Evolutionary conservation across 2,329 filamentous ascomycete genomes (phyloP).

Genomic region (Tolypocladium pustulatum): DNA sequence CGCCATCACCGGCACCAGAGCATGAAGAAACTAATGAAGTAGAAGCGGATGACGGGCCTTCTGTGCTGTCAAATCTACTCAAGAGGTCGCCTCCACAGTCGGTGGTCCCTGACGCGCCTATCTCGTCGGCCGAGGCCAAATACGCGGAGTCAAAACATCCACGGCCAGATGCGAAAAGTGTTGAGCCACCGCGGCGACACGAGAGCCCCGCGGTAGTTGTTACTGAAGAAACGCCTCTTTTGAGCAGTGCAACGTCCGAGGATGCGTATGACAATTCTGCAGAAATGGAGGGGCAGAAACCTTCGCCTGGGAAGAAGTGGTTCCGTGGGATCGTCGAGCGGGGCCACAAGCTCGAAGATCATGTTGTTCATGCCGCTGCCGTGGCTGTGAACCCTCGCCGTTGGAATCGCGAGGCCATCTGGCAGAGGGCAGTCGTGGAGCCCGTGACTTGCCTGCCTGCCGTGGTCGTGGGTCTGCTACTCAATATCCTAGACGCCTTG

Average conservation of each 20-base stretch:
- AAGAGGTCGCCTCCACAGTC: constrained; percentile 36
- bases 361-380: constrained; percentile 17
- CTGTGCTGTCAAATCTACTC: constrained; percentile 38
- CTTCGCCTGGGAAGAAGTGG: constrained; percentile 20
- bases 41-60: constrained; percentile 19
- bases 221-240: constrained; percentile 38
- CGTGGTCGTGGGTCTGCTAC: constrained; percentile 75
- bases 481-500: constrained; percentile 89
- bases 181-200: constrained; percentile 4
- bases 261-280: constrained; percentile 18
- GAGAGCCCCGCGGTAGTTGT: constrained; percentile 6
- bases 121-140: neutral
- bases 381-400: constrained; percentile 49
- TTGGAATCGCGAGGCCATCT: constrained; percentile 61
- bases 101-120: constrained; percentile 5
- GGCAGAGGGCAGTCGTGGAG: constrained; percentile 51
- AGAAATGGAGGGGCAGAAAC: constrained; percentile 44
- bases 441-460: constrained; percentile 69
- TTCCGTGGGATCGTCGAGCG: constrained; percentile 19
- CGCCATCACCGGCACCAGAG: constrained; percentile 17
- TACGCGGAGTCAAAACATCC: neutral
- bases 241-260: constrained; percentile 22
- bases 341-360: constrained; percentile 20
- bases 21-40: constrained; percentile 6
- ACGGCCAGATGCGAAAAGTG: neutral